Base-by-base conservation (phyloP, 805 yeast genomes). In the Saccharomycopsis capsularis region DNA sequence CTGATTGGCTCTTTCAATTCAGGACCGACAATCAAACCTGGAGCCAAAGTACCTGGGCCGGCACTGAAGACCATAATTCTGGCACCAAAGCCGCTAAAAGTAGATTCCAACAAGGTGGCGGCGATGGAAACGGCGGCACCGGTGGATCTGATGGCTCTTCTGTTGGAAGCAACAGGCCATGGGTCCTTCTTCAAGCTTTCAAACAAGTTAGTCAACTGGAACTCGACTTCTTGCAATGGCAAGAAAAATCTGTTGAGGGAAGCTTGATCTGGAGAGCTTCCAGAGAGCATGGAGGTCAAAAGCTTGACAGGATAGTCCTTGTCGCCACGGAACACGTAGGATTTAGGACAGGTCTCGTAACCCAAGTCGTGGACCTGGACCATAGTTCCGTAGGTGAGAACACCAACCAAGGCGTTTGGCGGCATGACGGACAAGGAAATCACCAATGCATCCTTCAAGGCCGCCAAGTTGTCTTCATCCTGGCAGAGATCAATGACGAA, bases 1-100 rank as follows among this genome's bases (percentile, higher is more conserved):
- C 99, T 81, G 59, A 93, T 85, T 43, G 99, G 96, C 67, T 93
- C 99, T 63, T 86, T 85, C 64, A 93, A 75, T 65, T 89, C 93
- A 22, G 83, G 80, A 40, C 91, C 87, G 25, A 93, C 99, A 57
- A 93, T 88, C 63, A 86, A 71, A 59, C 99, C 99, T 11, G 99
- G 98, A 41, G 84, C 85, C 62, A 85, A 81, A 41, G 99, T 93
- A 64, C 96, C 82, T 43, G 96, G 95, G 55, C 99, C 99, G 47
- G 91, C 95, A 37, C 95, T 81, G 61, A 93, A 93, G 52, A 93
- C 72, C 72, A 88, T 81, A 58, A 93, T 75, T 64, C 97, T 81
- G 15, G 95, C 89, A 44, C 97, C 95, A 57, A 81, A 79, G 50
- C 86, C 89, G 46, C 89, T 81, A 68, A 79, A 87, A 25, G 93